Conservation (phyloP, 192 early-diverging fungal genomes). For the Powellomyces hirtus region DNA sequence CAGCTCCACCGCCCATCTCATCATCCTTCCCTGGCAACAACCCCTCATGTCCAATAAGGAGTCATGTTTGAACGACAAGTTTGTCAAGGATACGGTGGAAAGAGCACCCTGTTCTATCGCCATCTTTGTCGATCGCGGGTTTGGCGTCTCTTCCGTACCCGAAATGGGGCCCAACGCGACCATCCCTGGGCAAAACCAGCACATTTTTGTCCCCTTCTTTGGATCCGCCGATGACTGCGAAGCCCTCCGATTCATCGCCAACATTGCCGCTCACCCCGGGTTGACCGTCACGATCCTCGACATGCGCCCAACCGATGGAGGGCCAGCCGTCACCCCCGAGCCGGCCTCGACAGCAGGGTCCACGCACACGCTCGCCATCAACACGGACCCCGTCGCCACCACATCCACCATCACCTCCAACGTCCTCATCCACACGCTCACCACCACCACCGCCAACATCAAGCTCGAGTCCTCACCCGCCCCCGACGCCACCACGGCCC, state of each 20-base stretch:
- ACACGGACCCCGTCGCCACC: not conserved
- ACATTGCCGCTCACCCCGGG: conserved; percentile 39
- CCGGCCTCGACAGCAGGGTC: not conserved
- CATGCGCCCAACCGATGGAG: not conserved
- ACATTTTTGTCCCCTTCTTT: conserved; percentile 69
- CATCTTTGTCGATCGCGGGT: conserved; percentile 71
- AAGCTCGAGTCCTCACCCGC: conserved; percentile 34
- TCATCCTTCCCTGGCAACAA: conserved; percentile 65
- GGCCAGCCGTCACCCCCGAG: not conserved
- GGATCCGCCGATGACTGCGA: conserved; percentile 76
- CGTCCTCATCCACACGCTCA: conserved; percentile 1
- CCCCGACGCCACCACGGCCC: conserved; percentile 20
- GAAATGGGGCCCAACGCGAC: not conserved
- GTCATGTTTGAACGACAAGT: conserved; percentile 16
- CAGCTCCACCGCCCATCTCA: conserved; percentile 57
- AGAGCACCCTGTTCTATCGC: conserved; percentile 46
- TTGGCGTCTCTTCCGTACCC: conserved; percentile 39
- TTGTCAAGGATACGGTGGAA: conserved; percentile 43
- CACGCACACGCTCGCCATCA: not conserved
- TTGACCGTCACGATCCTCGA: conserved; percentile 17
- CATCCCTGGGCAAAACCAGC: conserved; percentile 45
- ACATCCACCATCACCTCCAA: not conserved
- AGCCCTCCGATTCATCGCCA: conserved; percentile 53
- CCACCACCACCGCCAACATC: conserved; percentile 11
- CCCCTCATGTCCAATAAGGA: not conserved